phyloP scores from a whole-genome alignment of 805 yeast genomes.

The Saccharomycopsis sp. region DNA sequence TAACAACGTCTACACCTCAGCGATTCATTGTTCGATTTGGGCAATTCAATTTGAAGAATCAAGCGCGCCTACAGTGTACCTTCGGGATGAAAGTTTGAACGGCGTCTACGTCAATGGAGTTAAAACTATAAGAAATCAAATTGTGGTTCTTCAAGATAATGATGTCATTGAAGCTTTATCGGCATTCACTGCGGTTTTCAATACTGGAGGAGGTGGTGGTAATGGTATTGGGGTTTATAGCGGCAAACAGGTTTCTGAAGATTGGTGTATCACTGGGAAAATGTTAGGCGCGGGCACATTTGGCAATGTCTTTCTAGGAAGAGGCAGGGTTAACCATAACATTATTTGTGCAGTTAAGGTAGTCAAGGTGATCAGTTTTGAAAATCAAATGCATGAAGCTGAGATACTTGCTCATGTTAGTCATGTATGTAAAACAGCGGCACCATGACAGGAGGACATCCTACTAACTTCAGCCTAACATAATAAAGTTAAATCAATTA shows the following conservation, averaged over 20 bases:
- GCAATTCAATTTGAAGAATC: slow-evolving; percentile 42
- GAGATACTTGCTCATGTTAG: slow-evolving; percentile 38
- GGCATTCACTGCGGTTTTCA: slow-evolving; percentile 26
- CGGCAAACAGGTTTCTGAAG: slow-evolving; percentile 7
- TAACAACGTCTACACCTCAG: slow-evolving; percentile 36
- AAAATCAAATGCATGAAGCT: slow-evolving; percentile 35
- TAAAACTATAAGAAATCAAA: slow-evolving; percentile 28
- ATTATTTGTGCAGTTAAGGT: slow-evolving; percentile 46
- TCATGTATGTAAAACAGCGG: too few species aligned
- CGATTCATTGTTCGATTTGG: slow-evolving; percentile 44
- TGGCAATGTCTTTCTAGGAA: slow-evolving; percentile 38
- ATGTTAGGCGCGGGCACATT: slow-evolving; percentile 51
- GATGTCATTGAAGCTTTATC: slow-evolving; percentile 36
- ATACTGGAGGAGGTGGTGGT: slow-evolving; percentile 13
- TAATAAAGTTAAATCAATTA: slow-evolving; percentile 39
- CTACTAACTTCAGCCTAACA: slow-evolving; percentile 35
- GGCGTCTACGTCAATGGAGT: slow-evolving; percentile 41
- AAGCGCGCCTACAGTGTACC: slow-evolving; percentile 40
- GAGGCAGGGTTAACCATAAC: slow-evolving; percentile 9
- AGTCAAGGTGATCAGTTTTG: slow-evolving; percentile 28
- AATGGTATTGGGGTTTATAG: slow-evolving; percentile 19
- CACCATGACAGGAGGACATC: slow-evolving; percentile 15
- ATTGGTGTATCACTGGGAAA: slow-evolving; percentile 38
- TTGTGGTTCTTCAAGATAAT: slow-evolving; percentile 30
- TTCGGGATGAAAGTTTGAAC: slow-evolving; percentile 45